These are phyloP conservation scores for Mimosa bimucronata DNA, from an alignment of 306 rosid species.

Conservation along the genomic window DNA sequence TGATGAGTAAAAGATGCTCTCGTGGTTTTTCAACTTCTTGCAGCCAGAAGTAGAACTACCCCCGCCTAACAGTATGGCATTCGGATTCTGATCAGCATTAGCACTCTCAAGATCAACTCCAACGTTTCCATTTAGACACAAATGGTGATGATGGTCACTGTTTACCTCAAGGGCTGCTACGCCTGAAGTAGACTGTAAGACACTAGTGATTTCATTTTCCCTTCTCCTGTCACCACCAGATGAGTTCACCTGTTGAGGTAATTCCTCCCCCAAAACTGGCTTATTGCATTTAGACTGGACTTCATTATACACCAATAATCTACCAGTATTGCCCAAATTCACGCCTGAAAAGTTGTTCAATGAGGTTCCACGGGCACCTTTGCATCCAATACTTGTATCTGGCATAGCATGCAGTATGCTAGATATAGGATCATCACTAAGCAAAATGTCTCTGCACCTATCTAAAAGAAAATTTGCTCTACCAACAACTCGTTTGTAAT, in stretches of 20 bases:
- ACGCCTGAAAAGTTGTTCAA: not conserved
- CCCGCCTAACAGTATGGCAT: conserved; percentile 16
- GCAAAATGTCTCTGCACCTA: conserved; percentile 58
- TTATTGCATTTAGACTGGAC: conserved; percentile 11
- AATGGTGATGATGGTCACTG: not conserved
- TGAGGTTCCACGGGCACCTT: not conserved
- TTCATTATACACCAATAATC: conserved; percentile 24
- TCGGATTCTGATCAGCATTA: conserved; percentile 23
- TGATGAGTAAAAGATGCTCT: conserved; percentile 31
- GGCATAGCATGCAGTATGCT: conserved; percentile 34
- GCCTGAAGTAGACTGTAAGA: conserved; percentile 34
- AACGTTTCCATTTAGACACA: conserved; percentile 24
- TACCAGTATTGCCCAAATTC: conserved; percentile 9
- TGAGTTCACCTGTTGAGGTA: not conserved
- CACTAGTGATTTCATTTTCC: conserved; percentile 23
- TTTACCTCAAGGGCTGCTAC: conserved; percentile 31
- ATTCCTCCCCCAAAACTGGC: conserved; percentile 13
- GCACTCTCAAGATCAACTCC: conserved; percentile 29
- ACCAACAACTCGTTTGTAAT: conserved; percentile 37
- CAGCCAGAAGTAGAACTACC: conserved; percentile 38
- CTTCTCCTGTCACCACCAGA: not conserved
- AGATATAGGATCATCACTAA: conserved; percentile 60
- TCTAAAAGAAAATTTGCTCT: conserved; percentile 53
- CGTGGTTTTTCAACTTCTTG: conserved; percentile 8
- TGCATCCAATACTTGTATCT: conserved; percentile 20